Base-by-base conservation (phyloP, 2,329 filamentous ascomycete genomes). In the Paraphoma chrysanthemicola region DNA sequence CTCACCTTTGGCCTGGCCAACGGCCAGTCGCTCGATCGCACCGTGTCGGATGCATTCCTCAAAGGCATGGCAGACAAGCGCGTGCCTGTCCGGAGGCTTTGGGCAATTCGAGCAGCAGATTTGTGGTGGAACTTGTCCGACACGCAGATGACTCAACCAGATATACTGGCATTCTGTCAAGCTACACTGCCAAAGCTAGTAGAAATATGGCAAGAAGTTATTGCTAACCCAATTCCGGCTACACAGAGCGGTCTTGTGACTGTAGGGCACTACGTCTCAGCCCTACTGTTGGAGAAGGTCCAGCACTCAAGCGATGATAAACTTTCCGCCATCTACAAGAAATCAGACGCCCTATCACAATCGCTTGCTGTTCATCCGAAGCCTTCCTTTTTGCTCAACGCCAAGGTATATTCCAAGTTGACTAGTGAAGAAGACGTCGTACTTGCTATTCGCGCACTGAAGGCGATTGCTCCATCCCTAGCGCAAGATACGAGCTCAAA, bases 61-160 rank as follows among this genome's bases (percentile, higher is more conserved):
- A 98, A 97, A 77, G 95, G 94, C 1, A 82, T 96, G 43, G 82
- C 84, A 7, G 95, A 99, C 64, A 99, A 98, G 78, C 92, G 93
- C 67, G 80, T 90, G 1, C 83, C 88, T 6, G 86, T 91, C 51
- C 88, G 91, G 29, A 91, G 89, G 60, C 79, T 92, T 18, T 99
- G 95, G 95, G 84, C 92, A 50, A 80, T 95, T 38, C 87, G 88
- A 41, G 80, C 89, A 33, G 92, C 90, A 41, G 86, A 91, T 31
- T 79, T 93, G 1, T 79, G 97, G 44, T 89, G 88, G 80, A 77
- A 81, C 38, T 78, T 86, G 14, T 70, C 80, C n/a, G 70, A 80
- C 6, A 74, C 80, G 3, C 68, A 82, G 11, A 69, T 87, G 44
- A 77, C 83, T 39, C 78, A 81, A 46, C 80, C 81, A 36, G 78